These are phyloP conservation scores for Fusarium liriodendri DNA, from an alignment of 2,329 filamentous ascomycete species.

Conservation along the genomic window DNA sequence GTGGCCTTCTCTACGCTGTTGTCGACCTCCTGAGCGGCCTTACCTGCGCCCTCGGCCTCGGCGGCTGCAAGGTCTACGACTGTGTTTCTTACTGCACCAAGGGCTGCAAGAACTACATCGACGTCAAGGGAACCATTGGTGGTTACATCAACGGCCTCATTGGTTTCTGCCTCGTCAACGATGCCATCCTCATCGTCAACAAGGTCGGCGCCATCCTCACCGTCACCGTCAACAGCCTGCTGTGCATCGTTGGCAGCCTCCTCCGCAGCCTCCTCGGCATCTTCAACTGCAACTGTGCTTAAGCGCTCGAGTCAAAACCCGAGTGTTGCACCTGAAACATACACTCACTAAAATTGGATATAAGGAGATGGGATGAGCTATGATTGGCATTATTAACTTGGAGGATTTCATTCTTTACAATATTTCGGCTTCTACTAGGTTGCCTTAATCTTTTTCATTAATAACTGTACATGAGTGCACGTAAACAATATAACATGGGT, in stretches of 20 bases:
- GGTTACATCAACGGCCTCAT: slow-evolving; percentile 44
- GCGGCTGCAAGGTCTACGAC: slow-evolving; percentile 48
- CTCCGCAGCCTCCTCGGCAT: slow-evolving; percentile 44
- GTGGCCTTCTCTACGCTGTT: slow-evolving; percentile 40
- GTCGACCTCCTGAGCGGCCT: slow-evolving; percentile 38
- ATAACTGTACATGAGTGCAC: slow-evolving; percentile 12
- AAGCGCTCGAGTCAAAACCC: slow-evolving; percentile 11
- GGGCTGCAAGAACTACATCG: slow-evolving; percentile 54
- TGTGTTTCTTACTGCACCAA: slow-evolving; percentile 53
- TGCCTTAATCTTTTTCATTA: slow-evolving; percentile 15
- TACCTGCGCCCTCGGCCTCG: slow-evolving; percentile 47
- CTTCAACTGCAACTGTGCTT: slow-evolving; percentile 50
- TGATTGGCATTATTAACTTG: slow-evolving; percentile 17
- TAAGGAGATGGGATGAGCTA: slow-evolving; percentile 10
- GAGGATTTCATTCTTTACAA: slow-evolving; percentile 14
- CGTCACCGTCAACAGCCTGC: slow-evolving; percentile 45
- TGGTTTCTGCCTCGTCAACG: slow-evolving; percentile 49
- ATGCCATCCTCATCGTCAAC: slow-evolving; percentile 45
- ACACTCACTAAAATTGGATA: slow-evolving; percentile 17
- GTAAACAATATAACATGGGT: not conserved
- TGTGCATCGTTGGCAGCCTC: slow-evolving; percentile 49
- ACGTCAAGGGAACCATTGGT: slow-evolving; percentile 46
- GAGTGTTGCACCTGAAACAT: slow-evolving; percentile 1
- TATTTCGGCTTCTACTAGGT: not conserved
- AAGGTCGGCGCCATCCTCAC: slow-evolving; percentile 41